Conservation (phyloP, 306 rosid species). For the Vigna trinervia region DNA sequence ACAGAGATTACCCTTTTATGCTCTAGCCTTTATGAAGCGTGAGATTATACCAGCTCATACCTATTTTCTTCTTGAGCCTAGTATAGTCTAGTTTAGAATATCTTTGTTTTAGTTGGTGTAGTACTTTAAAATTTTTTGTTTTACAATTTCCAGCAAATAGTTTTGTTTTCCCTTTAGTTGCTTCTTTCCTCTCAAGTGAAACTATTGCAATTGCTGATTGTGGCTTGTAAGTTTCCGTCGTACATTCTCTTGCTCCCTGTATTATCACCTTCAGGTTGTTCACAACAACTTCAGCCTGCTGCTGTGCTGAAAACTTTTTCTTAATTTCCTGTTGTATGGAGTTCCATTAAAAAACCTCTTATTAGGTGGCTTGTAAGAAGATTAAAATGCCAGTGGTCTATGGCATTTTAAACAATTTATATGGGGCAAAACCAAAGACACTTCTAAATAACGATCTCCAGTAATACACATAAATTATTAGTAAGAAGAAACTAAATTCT, state of each 20-base stretch:
- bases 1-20: too few species aligned
- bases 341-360: conserved; percentile 30
- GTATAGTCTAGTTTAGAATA: too few species aligned
- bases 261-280: conserved; percentile 68
- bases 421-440: conserved; percentile 21
- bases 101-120: too few species aligned
- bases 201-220: conserved; percentile 59
- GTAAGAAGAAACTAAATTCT: conserved; percentile 13
- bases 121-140: too few species aligned
- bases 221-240: conserved; percentile 56
- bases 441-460: not conserved
- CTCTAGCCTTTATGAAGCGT: too few species aligned
- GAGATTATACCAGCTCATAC: too few species aligned
- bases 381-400: conserved; percentile 32
- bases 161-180: not conserved
- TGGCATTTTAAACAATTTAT: not conserved
- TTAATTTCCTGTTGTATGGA: conserved; percentile 68
- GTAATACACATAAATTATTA: conserved; percentile 23
- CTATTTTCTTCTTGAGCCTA: too few species aligned
- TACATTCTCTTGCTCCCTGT: conserved; percentile 55
- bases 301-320: conserved; percentile 75
- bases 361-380: conserved; percentile 34
- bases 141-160: too few species aligned
- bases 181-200: conserved; percentile 78
- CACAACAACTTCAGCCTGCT: conserved; percentile 69